These are phyloP conservation scores for Spergularia marina DNA, from an alignment of 148 eudicot genomes.

Conservation along the genomic window DNA sequence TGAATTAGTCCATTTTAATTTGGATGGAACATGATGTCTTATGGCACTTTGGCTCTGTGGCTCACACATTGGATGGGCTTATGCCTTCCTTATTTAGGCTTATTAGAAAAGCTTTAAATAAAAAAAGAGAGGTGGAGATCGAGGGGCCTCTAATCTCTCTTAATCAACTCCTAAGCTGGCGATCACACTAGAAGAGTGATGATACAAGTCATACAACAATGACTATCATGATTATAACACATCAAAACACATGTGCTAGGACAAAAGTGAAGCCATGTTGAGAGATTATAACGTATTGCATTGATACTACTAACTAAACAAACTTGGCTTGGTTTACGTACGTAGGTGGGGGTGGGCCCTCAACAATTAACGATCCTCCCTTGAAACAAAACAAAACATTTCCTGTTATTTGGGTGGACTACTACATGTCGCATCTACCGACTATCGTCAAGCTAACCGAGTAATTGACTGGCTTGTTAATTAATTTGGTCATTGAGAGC, in stretches of 20 bases:
- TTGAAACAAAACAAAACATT: too few species aligned
- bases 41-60: neutral
- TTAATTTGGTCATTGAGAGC: too few species aligned
- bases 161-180: neutral
- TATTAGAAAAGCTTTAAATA: neutral
- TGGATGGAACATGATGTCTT: neutral
- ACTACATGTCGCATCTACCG: too few species aligned
- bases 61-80: neutral
- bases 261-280: neutral
- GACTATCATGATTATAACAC: constrained; percentile 20
- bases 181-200: constrained; percentile 12
- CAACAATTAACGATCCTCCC: too few species aligned
- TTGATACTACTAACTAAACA: neutral
- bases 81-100: neutral
- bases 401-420: too few species aligned
- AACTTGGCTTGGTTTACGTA: neutral
- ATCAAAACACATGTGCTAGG: neutral
- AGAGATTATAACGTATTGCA: too few species aligned
- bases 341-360: too few species aligned
- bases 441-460: too few species aligned
- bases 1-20: neutral
- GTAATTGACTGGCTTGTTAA: too few species aligned
- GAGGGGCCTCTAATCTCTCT: too few species aligned
- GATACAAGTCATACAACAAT: constrained; percentile 10
- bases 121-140: neutral